Base-by-base conservation (phyloP, 306 rosid genomes). In the Vicia villosa region DNA sequence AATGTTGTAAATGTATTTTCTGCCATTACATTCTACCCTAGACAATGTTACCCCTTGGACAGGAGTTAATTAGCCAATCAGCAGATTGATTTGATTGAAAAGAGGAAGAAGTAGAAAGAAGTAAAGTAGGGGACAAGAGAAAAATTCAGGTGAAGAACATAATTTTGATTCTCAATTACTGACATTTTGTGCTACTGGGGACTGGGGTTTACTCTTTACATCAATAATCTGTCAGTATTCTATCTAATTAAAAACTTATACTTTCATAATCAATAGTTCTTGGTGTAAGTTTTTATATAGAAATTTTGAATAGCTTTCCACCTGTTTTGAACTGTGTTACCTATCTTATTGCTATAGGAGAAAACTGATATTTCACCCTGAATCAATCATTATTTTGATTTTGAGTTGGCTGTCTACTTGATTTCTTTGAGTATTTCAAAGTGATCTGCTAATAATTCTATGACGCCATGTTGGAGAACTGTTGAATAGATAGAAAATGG, bases 311-410 rank as follows among this genome's bases (percentile, higher is more conserved):
- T 17, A 45, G 49, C 37, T n/a, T 57, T 51, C 11, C 41, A 19
- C 20, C 26, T 37, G 17, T 62, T 49, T 50, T 37, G 21, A 46
- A 49, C 34, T 59, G 36, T 16, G 22, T 71, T 45, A 16, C 15
- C 38, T 40, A 41, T 50, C 64, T 54, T 54, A 41, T 26, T 26
- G 65, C 8, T 10, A 16, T 22, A n/a, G 11, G 30, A n/a, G 19
- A 42, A 7, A 1, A 34, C 6, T 1, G 50, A 24, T 19, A 49
- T 46, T 30, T 62, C 15, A 9, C 20, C 20, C 19, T 13, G 59
- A 34, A 34, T 70, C 52, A 28, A 36, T 68, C 62, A 26, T 42
- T 19, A 16, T 15, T 34, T 50, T 47, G 50, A n/a, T 72, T 72
- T 72, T 56, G 61, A 32, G 8, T 46, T 34, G 50, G 38, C 37